Evolutionary conservation across 805 yeast species (phyloP).

Genomic region (Yarrowia bubula): DNA sequence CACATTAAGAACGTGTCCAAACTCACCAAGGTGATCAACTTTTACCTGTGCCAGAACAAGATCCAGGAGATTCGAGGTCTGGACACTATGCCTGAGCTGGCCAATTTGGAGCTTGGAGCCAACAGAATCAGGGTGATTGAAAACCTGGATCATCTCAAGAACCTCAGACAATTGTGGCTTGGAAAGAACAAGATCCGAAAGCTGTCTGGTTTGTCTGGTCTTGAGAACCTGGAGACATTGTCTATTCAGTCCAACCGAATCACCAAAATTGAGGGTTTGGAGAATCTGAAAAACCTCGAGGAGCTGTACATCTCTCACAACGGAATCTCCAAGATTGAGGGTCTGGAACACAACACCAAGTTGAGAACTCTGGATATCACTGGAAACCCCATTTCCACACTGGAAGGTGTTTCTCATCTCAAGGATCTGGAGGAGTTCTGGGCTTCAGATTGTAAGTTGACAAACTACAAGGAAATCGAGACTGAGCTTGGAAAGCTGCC

Average conservation of each 20-base stretch:
- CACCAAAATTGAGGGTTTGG: slow-evolving; percentile 77
- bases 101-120: slow-evolving; percentile 86
- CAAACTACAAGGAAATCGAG: slow-evolving; percentile 66
- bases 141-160: slow-evolving; percentile 53
- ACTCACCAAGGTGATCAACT: slow-evolving; percentile 58
- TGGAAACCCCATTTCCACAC: slow-evolving; percentile 59
- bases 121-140: slow-evolving; percentile 60
- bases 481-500: slow-evolving; percentile 61
- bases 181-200: slow-evolving; percentile 78
- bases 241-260: slow-evolving; percentile 87
- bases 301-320: slow-evolving; percentile 89
- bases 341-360: slow-evolving; percentile 65
- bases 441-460: slow-evolving; percentile 78
- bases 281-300: slow-evolving; percentile 65
- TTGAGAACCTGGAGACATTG: slow-evolving; percentile 65
- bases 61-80: slow-evolving; percentile 70
- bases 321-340: slow-evolving; percentile 70
- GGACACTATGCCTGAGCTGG: slow-evolving; percentile 53
- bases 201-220: slow-evolving; percentile 58
- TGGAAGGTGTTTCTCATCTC: slow-evolving; percentile 67
- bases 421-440: slow-evolving; percentile 82
- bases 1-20: slow-evolving; percentile 75
- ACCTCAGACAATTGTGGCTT: slow-evolving; percentile 79
- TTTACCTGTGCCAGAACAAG: slow-evolving; percentile 87
- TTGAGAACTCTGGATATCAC: slow-evolving; percentile 78